Percentiles rank a stretch among this genome's conserved stretches.
These are phyloP conservation scores for Aureobasidium subglaciale DNA, from an alignment of 2,329 filamentous ascomycete genomes.

Conservation along the genomic window DNA sequence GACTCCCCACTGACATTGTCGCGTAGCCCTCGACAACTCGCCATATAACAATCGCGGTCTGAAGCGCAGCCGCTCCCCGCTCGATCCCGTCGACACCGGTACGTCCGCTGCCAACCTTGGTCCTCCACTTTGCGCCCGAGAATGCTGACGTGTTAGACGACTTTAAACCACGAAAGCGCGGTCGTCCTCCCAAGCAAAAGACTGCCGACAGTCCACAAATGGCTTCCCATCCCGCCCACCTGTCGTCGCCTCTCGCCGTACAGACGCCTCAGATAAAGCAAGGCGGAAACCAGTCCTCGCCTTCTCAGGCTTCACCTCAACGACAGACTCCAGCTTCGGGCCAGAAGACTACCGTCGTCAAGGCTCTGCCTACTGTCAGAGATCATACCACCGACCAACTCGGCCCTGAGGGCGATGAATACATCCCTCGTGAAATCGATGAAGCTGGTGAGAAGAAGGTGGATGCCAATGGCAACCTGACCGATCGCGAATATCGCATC, in stretches of 20 bases:
- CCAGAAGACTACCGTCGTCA: slow-evolving; percentile 68
- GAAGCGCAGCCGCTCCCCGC: slow-evolving; percentile 74
- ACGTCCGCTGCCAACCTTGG: background rate
- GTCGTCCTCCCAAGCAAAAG: slow-evolving; percentile 56
- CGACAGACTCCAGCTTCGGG: slow-evolving; percentile 64
- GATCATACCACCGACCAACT: slow-evolving; percentile 97
- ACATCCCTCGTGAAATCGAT: slow-evolving; percentile 86
- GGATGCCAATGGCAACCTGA: slow-evolving; percentile 69
- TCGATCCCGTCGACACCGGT: slow-evolving; percentile 12
- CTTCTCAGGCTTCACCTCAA: slow-evolving; percentile 57
- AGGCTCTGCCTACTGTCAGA: slow-evolving; percentile 88
- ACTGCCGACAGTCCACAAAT: slow-evolving; percentile 53
- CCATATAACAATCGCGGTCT: slow-evolving; percentile 52
- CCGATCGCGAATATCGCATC: slow-evolving; percentile 85
- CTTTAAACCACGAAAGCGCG: slow-evolving; percentile 49
- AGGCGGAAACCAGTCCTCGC: slow-evolving; percentile 44
- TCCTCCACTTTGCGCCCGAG: background rate
- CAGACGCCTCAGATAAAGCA: slow-evolving; percentile 50
- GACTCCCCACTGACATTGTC: background rate
- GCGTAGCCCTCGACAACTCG: slow-evolving; percentile 16
- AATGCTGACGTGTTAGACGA: slow-evolving; percentile 33
- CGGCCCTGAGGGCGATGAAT: slow-evolving; percentile 83
- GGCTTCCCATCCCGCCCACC: slow-evolving; percentile 36
- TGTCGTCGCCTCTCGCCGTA: slow-evolving; percentile 43
- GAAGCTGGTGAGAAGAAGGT: slow-evolving; percentile 94